Evolutionary conservation across 768 basidiomycete species (phyloP), one percentile per base, ranked within the genome.

Genomic region (Kwoniella sp.): DNA sequence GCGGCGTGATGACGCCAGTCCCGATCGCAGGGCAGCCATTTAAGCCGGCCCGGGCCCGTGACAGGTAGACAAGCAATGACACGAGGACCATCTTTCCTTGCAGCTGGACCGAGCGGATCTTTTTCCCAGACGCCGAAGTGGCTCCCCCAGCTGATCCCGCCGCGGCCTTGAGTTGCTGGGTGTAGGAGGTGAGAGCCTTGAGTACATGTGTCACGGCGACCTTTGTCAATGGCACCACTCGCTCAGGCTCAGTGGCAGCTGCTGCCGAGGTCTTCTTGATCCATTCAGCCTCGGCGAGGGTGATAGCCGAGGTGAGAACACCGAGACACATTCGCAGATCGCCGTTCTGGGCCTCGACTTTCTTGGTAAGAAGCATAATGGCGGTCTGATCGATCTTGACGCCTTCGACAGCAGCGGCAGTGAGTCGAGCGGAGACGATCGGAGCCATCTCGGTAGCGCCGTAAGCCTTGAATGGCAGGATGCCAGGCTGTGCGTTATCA

Each of bases 311-410:
- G 14, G 60, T 47, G 26, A 71, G 56, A 22, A 68, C 63, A 27
- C 67, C 67, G 15, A 76, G 57, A 52, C 71, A 74, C 65, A 70
- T 71, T 32, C 74, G 26, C 22, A 76, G 48, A 56, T 76, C 74
- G 15, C 74, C 74, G 53, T 76, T 73, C 53, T 70, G 67, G 15
- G 71, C 73, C 45, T 73, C 68, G 31, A 74, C 74, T 45, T 76
- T 76, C 7, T 69, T 53, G 10, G 65, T 62, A 7, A 73, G 60
- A 15, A 76, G 62, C 36, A 71, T 73, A 34, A 76, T 52, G 12
- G 74, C 74, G 33, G 73, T 74, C 32, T 56, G 46, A 36, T 76
- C 74, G 7, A 73, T 57, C 26, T 62, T 64, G 40, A 66, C 67
- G 23, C 36, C 46, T 19, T 57, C 53, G 0, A 44, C 43, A n/a